Percentiles rank a stretch among this genome's conserved stretches.
phyloP scores from a whole-genome alignment of 345 rosid species.

The Gossypioides kirkii region DNA sequence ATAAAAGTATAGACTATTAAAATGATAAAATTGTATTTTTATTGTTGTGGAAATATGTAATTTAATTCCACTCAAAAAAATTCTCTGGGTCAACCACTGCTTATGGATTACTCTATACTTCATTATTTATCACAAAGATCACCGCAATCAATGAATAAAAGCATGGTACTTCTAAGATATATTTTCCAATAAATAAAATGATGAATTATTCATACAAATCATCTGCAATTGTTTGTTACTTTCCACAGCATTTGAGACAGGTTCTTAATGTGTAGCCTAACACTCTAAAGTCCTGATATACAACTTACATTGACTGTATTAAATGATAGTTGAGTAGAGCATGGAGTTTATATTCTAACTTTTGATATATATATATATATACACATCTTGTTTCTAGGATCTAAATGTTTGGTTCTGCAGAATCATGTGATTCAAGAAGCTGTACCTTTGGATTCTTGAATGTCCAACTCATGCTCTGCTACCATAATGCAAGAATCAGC shows the following conservation, averaged over 20 bases:
- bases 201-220: slow-evolving; percentile 1
- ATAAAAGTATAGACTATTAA: too few relatives aligned
- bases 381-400: neutral
- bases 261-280: neutral
- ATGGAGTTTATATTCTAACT: neutral
- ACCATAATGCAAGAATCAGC: slow-evolving; percentile 87
- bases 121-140: too few relatives aligned
- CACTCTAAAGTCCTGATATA: neutral
- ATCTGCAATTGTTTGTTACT: neutral
- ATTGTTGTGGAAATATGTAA: too few relatives aligned
- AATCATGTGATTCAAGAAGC: slow-evolving; percentile 46
- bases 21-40: too few relatives aligned
- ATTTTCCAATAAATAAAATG: neutral
- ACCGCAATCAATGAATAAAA: neutral
- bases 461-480: slow-evolving; percentile 77
- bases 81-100: too few relatives aligned
- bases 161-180: neutral
- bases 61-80: too few relatives aligned
- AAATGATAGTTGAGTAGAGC: neutral
- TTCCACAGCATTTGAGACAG: neutral
- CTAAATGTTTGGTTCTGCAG: neutral
- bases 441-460: slow-evolving; percentile 51
- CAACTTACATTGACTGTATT: neutral
- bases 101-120: too few relatives aligned
- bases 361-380: neutral